Conservation (phyloP, 495 filamentous ascomycete species). For the Geopyxis carbonaria region DNA sequence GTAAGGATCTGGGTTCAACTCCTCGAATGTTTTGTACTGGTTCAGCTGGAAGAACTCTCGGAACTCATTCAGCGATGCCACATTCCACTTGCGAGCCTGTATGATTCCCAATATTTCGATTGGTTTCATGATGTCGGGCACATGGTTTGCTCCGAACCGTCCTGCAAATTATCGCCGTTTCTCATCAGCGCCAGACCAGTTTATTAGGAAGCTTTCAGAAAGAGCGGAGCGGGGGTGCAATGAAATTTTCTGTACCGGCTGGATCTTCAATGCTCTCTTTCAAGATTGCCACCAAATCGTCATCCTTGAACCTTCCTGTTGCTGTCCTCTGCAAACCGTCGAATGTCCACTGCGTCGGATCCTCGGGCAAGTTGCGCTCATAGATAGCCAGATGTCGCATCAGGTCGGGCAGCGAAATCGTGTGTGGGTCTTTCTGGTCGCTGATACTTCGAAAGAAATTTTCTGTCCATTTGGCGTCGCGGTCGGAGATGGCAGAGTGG, state of each 20-base stretch:
- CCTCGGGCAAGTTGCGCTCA: constrained; percentile 33
- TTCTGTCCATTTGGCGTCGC: constrained; percentile 51
- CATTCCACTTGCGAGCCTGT: constrained; percentile 43
- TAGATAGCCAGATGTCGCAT: constrained; percentile 36
- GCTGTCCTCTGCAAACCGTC: constrained; percentile 35
- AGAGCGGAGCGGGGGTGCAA: not conserved
- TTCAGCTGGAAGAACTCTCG: constrained; percentile 39
- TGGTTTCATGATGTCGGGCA: constrained; percentile 40
- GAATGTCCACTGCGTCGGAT: constrained; percentile 42
- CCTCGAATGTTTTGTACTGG: constrained; percentile 42
- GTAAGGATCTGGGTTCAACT: constrained; percentile 43
- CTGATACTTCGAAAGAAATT: constrained; percentile 37
- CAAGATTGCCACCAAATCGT: constrained; percentile 45
- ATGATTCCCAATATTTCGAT: constrained; percentile 46
- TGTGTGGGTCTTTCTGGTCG: constrained; percentile 32
- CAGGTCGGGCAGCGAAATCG: constrained; percentile 37
- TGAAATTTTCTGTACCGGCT: constrained; percentile 30
- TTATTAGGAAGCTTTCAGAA: not conserved
- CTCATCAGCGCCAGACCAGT: not conserved
- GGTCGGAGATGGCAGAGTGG: constrained; percentile 46
- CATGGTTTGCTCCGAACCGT: constrained; percentile 41
- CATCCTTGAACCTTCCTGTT: constrained; percentile 45
- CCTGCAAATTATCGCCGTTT: constrained; percentile 19
- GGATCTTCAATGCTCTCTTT: constrained; percentile 42
- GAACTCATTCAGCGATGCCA: constrained; percentile 24